These are phyloP conservation scores for Ajuga reptans DNA, from an alignment of 305 asterid species.

Conservation along the genomic window DNA sequence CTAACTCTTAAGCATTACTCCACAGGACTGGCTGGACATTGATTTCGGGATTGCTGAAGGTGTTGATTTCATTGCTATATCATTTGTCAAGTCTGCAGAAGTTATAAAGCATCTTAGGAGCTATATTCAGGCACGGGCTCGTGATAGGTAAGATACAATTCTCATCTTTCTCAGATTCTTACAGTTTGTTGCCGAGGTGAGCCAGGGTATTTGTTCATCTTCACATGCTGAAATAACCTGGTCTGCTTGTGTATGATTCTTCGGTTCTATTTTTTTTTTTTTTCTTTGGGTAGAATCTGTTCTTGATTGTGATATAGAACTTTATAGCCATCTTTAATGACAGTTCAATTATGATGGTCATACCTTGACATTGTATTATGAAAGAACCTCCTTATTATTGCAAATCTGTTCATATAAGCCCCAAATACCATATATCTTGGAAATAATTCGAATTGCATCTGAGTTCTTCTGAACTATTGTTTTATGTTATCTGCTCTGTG, in stretches of 20 bases:
- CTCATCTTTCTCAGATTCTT: neutral
- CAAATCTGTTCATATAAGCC: neutral
- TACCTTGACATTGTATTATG: slow-evolving; percentile 2
- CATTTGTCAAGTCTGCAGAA: slow-evolving; percentile 98
- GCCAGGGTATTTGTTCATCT: neutral
- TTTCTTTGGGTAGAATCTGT: neutral
- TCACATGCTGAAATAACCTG: neutral
- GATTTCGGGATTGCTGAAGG: slow-evolving; percentile 97
- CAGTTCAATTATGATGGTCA: neutral
- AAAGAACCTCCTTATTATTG: neutral
- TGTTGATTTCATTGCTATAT: slow-evolving; percentile 92
- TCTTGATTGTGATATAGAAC: neutral
- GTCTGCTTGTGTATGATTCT: neutral
- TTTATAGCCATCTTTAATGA: neutral
- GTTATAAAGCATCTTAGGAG: slow-evolving; percentile 88
- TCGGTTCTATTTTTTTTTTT: neutral
- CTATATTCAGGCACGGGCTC: slow-evolving; percentile 91
- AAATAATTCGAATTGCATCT: neutral
- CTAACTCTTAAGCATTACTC: slow-evolving; percentile 21
- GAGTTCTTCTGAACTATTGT: neutral
- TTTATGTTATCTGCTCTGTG: neutral
- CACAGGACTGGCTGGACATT: slow-evolving; percentile 95
- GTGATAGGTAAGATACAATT: slow-evolving; percentile 56
- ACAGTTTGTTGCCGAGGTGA: neutral
- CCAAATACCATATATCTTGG: neutral